Base-by-base conservation (phyloP, 331 rosid species). In the Quercus tomentella region DNA sequence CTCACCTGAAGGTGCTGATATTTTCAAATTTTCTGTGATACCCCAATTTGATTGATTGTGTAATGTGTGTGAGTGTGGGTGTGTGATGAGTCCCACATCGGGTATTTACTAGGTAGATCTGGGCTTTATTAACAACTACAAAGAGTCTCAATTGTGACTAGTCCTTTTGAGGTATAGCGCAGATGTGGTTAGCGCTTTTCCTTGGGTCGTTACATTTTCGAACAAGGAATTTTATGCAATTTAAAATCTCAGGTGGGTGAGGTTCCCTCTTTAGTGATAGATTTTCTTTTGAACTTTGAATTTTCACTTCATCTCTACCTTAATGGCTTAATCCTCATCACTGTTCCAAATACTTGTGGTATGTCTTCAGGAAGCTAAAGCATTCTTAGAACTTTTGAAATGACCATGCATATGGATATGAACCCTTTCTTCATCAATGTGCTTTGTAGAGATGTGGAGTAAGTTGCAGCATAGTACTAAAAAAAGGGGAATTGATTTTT, bases 1-100 rank as follows among this genome's bases (percentile, higher is more conserved):
- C 35, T 67, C 60, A 72, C 56, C 75, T 55, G 51, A 78, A n/a
- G 74, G 76, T 75, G 83, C 76, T 57, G 26, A 35, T 20, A 66
- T 77, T 82, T 30, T 68, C 68, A 49, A 74, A 69, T 33, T 65
- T 65, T 70, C 63, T n/a, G n/a, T n/a, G n/a, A n/a, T n/a, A n/a
- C n/a, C n/a, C n/a, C n/a, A n/a, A n/a, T n/a, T n/a, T n/a, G n/a
- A n/a, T n/a, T n/a, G n/a, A n/a, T n/a, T n/a, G n/a, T n/a, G n/a
- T n/a, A n/a, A n/a, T n/a, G n/a, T n/a, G n/a, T n/a, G n/a, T n/a
- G n/a, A n/a, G n/a, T n/a, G n/a, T n/a, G n/a, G n/a, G n/a, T n/a
- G n/a, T n/a, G n/a, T n/a, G n/a, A n/a, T n/a, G n/a, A n/a, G n/a
- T n/a, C n/a, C n/a, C n/a, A n/a, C n/a, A n/a, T n/a, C n/a, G n/a